These are phyloP conservation scores for Suhomyces ambrosiae DNA, from an alignment of 1,139 yeast genomes.

Conservation along the genomic window DNA sequence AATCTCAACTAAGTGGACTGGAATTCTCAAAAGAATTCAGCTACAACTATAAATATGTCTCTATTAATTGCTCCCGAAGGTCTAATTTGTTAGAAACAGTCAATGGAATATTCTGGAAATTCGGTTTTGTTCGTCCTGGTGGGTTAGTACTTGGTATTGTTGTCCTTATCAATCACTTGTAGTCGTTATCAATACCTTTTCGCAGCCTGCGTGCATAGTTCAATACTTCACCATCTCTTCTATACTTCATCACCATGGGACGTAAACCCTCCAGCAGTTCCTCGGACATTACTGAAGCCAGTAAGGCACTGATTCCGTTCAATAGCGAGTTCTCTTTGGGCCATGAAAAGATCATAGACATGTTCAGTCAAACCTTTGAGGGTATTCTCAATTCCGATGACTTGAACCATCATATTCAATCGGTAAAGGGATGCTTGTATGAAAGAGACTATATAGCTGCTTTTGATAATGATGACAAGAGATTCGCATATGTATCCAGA, in stretches of 20 bases:
- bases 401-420: slow-evolving; percentile 54
- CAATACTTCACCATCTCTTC: neutral
- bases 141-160: no score
- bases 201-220: neutral
- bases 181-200: neutral
- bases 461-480: slow-evolving; percentile 61
- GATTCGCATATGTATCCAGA: slow-evolving; percentile 77
- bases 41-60: no score
- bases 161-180: no score
- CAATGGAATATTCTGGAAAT: no score
- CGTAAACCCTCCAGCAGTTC: neutral
- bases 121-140: no score
- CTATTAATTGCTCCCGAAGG: no score
- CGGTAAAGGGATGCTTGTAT: slow-evolving; percentile 68
- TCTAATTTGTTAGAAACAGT: no score
- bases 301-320: slow-evolving; percentile 35
- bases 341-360: slow-evolving; percentile 45
- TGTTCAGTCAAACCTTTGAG: slow-evolving; percentile 51
- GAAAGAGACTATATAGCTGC: slow-evolving; percentile 72
- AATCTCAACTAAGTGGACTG: no score
- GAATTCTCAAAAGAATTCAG: no score
- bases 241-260: slow-evolving; percentile 1
- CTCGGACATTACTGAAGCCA: no score
- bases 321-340: slow-evolving; percentile 31
- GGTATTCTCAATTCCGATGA: slow-evolving; percentile 48